phyloP scores from a whole-genome alignment of 305 asterid genomes.

The Withania somnifera region DNA sequence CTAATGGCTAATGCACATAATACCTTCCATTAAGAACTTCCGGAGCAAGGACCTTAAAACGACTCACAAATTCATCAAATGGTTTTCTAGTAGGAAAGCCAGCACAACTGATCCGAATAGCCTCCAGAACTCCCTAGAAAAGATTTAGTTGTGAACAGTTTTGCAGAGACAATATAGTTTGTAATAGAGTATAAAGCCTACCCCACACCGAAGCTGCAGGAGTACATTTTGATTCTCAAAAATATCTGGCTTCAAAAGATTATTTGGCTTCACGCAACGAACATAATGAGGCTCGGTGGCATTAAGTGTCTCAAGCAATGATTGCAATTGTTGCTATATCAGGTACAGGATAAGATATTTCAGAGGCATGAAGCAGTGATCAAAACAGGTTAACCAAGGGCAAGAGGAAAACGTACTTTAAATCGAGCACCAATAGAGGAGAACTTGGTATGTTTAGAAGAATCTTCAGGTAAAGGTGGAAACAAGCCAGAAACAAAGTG shows the following conservation, averaged over 20 bases:
- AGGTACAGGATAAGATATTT: conserved; percentile 5
- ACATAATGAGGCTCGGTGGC: conserved; percentile 92
- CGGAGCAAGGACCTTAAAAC: conserved; percentile 90
- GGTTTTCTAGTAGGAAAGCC: conserved; percentile 95
- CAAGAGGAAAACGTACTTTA: too few species aligned
- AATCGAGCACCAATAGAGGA: too few species aligned
- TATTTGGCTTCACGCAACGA: conserved; percentile 96
- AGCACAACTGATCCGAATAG: conserved; percentile 96
- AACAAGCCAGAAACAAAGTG: conserved; percentile 12
- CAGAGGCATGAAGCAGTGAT: background rate
- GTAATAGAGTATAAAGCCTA: too few species aligned
- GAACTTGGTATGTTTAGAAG: too few species aligned
- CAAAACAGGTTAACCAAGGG: background rate
- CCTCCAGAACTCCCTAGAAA: conserved; percentile 99
- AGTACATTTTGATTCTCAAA: conserved; percentile 95
- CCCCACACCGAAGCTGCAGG: conserved; percentile 98
- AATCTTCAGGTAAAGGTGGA: conserved; percentile 31
- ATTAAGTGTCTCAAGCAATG: conserved; percentile 78
- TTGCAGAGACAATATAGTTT: too few species aligned
- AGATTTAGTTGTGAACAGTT: too few species aligned
- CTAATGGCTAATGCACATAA: conserved; percentile 2
- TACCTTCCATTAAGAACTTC: conserved; percentile 88
- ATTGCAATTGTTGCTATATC: conserved; percentile 84
- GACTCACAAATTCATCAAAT: conserved; percentile 76
- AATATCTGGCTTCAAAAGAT: conserved; percentile 88